A percentile compares a stretch with the other conserved stretches of the same genome.
These are phyloP conservation scores for Dacryopinax primogenitus DNA, from an alignment of 768 basidiomycete species.

Conservation along the genomic window DNA sequence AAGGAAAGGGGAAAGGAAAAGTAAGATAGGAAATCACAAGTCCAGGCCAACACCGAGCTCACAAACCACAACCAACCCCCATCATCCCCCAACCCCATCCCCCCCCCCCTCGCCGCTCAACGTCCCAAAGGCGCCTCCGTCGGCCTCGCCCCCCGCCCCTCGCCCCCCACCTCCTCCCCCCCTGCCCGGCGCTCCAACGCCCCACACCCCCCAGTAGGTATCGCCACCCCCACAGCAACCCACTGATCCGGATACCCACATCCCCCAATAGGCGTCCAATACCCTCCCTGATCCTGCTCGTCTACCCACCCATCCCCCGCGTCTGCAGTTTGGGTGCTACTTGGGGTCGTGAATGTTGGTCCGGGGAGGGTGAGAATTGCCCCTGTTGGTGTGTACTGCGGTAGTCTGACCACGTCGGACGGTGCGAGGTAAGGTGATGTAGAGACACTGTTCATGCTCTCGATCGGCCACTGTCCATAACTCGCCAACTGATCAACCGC, in stretches of 20 bases:
- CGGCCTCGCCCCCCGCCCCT: not conserved
- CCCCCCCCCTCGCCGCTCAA: too few species aligned
- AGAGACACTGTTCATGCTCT: slow-evolving; percentile 27
- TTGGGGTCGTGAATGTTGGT: slow-evolving; percentile 38
- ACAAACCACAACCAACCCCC: too few species aligned
- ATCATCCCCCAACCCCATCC: too few species aligned
- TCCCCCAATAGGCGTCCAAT: slow-evolving; percentile 47
- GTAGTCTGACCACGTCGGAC: slow-evolving; percentile 26
- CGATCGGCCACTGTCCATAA: slow-evolving; percentile 44
- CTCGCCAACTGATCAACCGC: slow-evolving; percentile 31
- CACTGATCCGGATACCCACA: slow-evolving; percentile 56
- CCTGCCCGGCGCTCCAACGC: not conserved
- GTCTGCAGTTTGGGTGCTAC: slow-evolving; percentile 30
- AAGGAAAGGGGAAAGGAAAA: too few species aligned
- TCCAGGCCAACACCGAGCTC: too few species aligned
- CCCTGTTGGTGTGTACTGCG: slow-evolving; percentile 54
- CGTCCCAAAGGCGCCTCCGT: not conserved
- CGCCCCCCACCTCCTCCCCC: not conserved
- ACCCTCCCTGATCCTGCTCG: slow-evolving; percentile 36
- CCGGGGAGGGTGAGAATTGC: slow-evolving; percentile 44
- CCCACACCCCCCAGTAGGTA: slow-evolving; percentile 10
- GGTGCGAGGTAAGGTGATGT: not conserved
- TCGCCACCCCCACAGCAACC: slow-evolving; percentile 33
- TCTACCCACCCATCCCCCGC: slow-evolving; percentile 49
- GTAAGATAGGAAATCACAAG: too few species aligned